phyloP scores from a whole-genome alignment of 257 asterid species.

The Solanum paucissectum region DNA sequence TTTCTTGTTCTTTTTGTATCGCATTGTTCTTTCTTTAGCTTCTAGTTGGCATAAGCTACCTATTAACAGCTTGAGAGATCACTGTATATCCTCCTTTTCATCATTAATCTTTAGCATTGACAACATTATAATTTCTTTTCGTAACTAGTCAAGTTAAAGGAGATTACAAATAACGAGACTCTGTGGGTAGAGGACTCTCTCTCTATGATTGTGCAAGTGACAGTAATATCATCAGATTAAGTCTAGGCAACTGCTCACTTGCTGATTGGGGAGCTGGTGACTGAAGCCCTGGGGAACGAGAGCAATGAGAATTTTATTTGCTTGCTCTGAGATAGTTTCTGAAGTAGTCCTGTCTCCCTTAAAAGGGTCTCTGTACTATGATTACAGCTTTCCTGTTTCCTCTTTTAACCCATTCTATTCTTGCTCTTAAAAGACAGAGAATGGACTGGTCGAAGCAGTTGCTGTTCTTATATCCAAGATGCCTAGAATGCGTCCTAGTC shows the following conservation, averaged over 20 bases:
- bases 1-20: not conserved
- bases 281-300: not conserved
- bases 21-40: not conserved
- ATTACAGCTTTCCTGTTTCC: not conserved
- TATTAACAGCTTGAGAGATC: not conserved
- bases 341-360: not conserved
- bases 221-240: not conserved
- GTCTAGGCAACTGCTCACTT: not conserved
- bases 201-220: not conserved
- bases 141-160: not conserved
- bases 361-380: not conserved
- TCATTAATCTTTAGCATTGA: not conserved
- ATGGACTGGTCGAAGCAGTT: constrained; percentile 91
- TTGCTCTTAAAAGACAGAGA: constrained; percentile 60
- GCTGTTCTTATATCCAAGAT: constrained; percentile 75
- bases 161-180: not conserved
- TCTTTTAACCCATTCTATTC: not conserved
- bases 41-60: not conserved
- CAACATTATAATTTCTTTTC: not conserved
- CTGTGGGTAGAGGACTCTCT: not conserved
- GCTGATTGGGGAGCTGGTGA: not conserved
- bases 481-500: constrained; percentile 76
- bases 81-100: not conserved
- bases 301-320: not conserved
- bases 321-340: not conserved